Percentiles rank a stretch among this genome's conserved stretches.
Conservation (phyloP, 805 yeast genomes). For the Sungouiella thailandica region DNA sequence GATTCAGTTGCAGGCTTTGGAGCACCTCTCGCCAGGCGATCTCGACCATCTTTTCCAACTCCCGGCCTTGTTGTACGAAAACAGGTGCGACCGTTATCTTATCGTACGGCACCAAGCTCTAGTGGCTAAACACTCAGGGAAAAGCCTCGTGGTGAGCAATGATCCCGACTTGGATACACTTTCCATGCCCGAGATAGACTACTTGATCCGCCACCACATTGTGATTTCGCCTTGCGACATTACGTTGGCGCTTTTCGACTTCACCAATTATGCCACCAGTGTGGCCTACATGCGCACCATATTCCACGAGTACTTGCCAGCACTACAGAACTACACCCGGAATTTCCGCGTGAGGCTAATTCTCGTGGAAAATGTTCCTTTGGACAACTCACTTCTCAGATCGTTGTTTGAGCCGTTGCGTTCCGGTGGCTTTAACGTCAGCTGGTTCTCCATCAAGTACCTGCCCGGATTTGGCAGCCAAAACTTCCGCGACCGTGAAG, state of each 20-base stretch:
- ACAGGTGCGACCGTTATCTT: constrained; percentile 3
- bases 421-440: constrained; percentile 5
- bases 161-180: constrained; percentile 6
- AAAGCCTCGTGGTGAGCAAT: constrained; percentile 10
- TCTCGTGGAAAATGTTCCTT: constrained; percentile 7
- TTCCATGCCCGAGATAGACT: constrained; percentile 11
- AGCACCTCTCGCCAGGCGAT: constrained; percentile 10
- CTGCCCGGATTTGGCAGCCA: constrained; percentile 4
- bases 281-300: constrained; percentile 5
- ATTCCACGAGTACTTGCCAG: constrained; percentile 6
- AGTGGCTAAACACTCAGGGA: constrained; percentile 8
- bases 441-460: constrained; percentile 13
- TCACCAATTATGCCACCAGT: constrained; percentile 5
- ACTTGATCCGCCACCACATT: constrained; percentile 14
- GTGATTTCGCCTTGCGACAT: constrained; percentile 18
- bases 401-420: constrained; percentile 14
- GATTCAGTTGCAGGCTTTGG: constrained; percentile 11
- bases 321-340: constrained; percentile 10
- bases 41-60: constrained; percentile 14
- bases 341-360: constrained; percentile 14
- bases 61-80: constrained; percentile 1
- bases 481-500: too few relatives aligned
- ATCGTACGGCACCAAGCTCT: constrained; percentile 11
- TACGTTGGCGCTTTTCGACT: constrained; percentile 12
- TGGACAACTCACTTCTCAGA: constrained; percentile 5